phyloP scores from a whole-genome alignment of 352 stramenopile genomes.

The Globisporangium orthogonon region DNA sequence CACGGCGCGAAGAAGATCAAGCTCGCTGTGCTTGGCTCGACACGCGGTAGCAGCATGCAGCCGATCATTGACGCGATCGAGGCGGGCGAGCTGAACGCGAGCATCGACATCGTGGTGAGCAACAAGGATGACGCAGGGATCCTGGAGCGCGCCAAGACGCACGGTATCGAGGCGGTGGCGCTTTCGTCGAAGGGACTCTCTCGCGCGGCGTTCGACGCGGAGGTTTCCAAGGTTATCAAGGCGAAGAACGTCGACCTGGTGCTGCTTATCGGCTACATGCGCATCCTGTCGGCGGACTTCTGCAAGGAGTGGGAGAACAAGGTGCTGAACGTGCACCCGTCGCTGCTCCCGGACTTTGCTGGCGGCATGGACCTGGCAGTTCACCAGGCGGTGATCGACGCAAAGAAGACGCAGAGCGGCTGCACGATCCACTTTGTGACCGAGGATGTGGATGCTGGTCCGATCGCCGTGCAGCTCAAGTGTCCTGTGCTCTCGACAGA shows the following conservation, averaged over 20 bases:
- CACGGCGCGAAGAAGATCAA: conserved; percentile 80
- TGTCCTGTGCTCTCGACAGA: conserved; percentile 87
- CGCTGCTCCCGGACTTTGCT: conserved; percentile 97
- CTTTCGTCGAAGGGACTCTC: conserved; percentile 74
- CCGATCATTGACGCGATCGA: conserved; percentile 95
- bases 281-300: conserved; percentile 96
- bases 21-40: conserved; percentile 95
- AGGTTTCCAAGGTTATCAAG: conserved; percentile 91
- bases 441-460: conserved; percentile 95
- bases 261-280: conserved; percentile 99
- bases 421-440: conserved; percentile 99
- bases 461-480: conserved; percentile 96
- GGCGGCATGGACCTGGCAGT: conserved; percentile 99
- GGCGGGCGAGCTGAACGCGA: conserved; percentile 85
- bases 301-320: conserved; percentile 92
- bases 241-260: conserved; percentile 95
- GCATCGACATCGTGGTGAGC: conserved; percentile 95
- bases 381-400: conserved; percentile 96
- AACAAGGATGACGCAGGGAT: conserved; percentile 94
- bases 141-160: conserved; percentile 89
- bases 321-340: conserved; percentile 99
- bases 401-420: conserved; percentile 92
- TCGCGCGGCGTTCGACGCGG: conserved; percentile 92
- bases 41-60: conserved; percentile 93
- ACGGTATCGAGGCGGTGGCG: conserved; percentile 61